These are phyloP conservation scores for Camellia granthamiana DNA, from an alignment of 148 eudicot genomes.

Conservation along the genomic window DNA sequence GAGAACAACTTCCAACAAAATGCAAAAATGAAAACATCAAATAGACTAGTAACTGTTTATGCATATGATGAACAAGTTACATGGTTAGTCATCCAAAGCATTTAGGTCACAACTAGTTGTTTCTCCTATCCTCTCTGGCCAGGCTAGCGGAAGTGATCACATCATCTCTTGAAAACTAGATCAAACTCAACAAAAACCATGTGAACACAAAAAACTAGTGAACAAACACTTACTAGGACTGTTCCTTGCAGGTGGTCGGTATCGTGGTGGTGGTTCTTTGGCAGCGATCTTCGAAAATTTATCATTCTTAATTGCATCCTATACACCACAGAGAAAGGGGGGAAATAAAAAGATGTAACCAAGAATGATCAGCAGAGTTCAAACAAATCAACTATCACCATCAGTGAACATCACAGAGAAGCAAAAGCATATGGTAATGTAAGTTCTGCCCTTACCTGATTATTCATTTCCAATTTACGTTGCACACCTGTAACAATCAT, in stretches of 20 bases:
- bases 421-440: neutral
- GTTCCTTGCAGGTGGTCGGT: slow-evolving; percentile 48
- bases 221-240: slow-evolving; percentile 43
- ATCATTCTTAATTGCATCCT: slow-evolving; percentile 34
- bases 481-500: slow-evolving; percentile 13
- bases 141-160: too few relatives aligned
- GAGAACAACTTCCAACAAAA: neutral
- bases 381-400: neutral
- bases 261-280: slow-evolving; percentile 43
- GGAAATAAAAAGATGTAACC: neutral
- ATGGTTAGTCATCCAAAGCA: neutral
- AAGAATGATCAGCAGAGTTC: neutral
- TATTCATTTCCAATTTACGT: slow-evolving; percentile 36
- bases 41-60: neutral
- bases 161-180: neutral
- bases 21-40: neutral
- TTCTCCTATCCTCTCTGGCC: too few relatives aligned
- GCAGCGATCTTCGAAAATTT: slow-evolving; percentile 25
- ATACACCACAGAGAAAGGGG: neutral
- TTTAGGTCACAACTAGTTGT: neutral
- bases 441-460: slow-evolving; percentile 27
- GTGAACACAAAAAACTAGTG: neutral
- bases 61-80: neutral
- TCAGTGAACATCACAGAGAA: neutral
- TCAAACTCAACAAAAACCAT: neutral